Percentiles rank a stretch among this genome's conserved stretches.
Evolutionary conservation across 225 moss, liverwort and hornwort genomes (phyloP).

Genomic region (Thuidium tamariscinum): DNA sequence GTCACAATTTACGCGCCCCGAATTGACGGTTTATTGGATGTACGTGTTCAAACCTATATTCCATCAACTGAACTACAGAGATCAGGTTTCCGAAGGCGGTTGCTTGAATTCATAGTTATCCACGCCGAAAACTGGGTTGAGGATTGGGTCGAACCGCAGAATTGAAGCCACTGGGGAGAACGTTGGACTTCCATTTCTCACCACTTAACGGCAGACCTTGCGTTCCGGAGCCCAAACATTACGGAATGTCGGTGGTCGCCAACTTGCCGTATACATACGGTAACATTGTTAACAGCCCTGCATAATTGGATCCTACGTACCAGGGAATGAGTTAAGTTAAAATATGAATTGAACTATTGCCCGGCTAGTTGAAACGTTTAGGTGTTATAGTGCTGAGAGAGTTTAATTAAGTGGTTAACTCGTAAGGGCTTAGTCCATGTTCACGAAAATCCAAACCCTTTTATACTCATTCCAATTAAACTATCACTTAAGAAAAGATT

Average conservation of each 20-base stretch:
- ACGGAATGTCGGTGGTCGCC: neutral
- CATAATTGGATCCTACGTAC: no score
- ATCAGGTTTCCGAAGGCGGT: neutral
- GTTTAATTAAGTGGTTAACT: no score
- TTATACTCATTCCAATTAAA: no score
- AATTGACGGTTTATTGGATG: neutral
- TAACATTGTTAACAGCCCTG: no score
- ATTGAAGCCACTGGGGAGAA: neutral
- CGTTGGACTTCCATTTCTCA: neutral
- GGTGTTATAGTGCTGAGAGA: no score
- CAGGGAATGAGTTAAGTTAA: no score
- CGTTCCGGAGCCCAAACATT: neutral
- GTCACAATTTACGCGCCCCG: neutral
- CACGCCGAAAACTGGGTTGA: neutral
- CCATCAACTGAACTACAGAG: neutral
- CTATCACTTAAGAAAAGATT: no score
- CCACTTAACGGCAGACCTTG: neutral
- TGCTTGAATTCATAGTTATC: neutral
- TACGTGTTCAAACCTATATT: neutral
- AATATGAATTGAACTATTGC: no score
- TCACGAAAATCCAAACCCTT: no score
- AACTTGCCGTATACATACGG: no score
- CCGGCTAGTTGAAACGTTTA: no score
- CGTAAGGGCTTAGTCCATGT: no score
- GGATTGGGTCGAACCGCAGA: neutral